Conservation (phyloP, 768 basidiomycete genomes). For the Termitomyces sp. region DNA sequence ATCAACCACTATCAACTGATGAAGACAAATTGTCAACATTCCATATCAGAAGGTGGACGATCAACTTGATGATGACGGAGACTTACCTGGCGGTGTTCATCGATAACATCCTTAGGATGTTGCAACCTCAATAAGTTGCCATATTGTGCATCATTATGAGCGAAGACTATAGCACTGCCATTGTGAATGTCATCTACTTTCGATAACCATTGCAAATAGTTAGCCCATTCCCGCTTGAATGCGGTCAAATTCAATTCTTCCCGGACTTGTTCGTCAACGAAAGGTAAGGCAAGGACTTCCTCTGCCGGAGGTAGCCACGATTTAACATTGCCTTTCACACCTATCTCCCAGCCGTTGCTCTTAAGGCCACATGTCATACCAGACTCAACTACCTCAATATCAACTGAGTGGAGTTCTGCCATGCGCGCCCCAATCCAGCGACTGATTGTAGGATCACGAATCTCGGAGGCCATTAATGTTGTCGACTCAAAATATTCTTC, state of each 20-base stretch:
- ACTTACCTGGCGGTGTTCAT: slow-evolving; percentile 74
- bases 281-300: slow-evolving; percentile 64
- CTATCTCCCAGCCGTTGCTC: slow-evolving; percentile 49
- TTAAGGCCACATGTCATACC: slow-evolving; percentile 29
- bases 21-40: slow-evolving; percentile 3
- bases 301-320: slow-evolving; percentile 70
- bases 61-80: background rate
- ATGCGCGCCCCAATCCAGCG: slow-evolving; percentile 90
- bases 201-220: slow-evolving; percentile 67
- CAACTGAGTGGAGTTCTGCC: slow-evolving; percentile 94
- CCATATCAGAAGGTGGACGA: background rate
- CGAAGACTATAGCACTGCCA: slow-evolving; percentile 64
- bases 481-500: slow-evolving; percentile 94
- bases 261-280: slow-evolving; percentile 38
- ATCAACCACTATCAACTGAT: slow-evolving; percentile 89
- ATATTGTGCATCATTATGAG: slow-evolving; percentile 96
- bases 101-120: slow-evolving; percentile 42
- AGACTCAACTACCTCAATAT: slow-evolving; percentile 61
- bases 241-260: slow-evolving; percentile 55
- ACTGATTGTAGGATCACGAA: slow-evolving; percentile 72
- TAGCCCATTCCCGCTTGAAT: slow-evolving; percentile 60
- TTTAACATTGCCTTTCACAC: slow-evolving; percentile 58
- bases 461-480: slow-evolving; percentile 70
- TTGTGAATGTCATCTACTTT: slow-evolving; percentile 51
- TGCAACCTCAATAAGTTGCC: slow-evolving; percentile 84